phyloP scores from a whole-genome alignment of 768 basidiomycete species.

The Trametopsis cervina region DNA sequence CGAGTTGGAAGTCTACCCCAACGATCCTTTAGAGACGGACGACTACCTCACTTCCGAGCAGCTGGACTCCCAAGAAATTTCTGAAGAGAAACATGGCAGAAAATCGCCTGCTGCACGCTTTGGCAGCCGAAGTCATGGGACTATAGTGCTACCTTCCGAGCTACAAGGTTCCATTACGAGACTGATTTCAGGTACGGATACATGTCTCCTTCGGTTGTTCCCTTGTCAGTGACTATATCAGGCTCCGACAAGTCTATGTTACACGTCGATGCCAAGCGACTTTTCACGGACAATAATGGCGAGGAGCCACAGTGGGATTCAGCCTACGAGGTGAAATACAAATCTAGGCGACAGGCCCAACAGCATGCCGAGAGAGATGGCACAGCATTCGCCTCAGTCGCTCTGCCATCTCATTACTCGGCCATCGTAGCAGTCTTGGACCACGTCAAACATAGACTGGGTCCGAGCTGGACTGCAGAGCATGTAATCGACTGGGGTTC shows the following conservation, averaged over 20 bases:
- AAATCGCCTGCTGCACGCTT: constrained; percentile 81
- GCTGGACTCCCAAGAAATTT: constrained; percentile 28
- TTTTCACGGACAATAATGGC: constrained; percentile 43
- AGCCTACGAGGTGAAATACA: constrained; percentile 51
- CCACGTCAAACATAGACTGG: constrained; percentile 58
- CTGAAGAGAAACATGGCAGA: constrained; percentile 32
- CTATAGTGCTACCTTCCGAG: constrained; percentile 66
- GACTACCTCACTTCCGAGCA: constrained; percentile 25
- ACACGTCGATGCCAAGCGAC: constrained; percentile 64
- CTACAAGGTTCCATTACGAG: constrained; percentile 57
- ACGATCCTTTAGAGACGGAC: constrained; percentile 18
- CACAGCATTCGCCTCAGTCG: constrained; percentile 78
- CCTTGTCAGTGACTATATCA: constrained; percentile 21
- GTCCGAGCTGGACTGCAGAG: constrained; percentile 50
- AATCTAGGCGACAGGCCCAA: constrained; percentile 47
- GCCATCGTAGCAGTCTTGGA: constrained; percentile 70
- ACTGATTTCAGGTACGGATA: constrained; percentile 56
- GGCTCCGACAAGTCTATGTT: constrained; percentile 58
- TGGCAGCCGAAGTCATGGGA: constrained; percentile 67
- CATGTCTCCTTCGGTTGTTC: background rate
- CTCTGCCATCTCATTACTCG: constrained; percentile 82
- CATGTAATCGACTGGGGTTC: constrained; percentile 80
- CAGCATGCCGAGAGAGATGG: constrained; percentile 66
- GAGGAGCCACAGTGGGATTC: constrained; percentile 42
- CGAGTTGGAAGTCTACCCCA: constrained; percentile 50